Base-by-base conservation (phyloP, 805 yeast genomes). In the Ogataea pilisensis region DNA sequence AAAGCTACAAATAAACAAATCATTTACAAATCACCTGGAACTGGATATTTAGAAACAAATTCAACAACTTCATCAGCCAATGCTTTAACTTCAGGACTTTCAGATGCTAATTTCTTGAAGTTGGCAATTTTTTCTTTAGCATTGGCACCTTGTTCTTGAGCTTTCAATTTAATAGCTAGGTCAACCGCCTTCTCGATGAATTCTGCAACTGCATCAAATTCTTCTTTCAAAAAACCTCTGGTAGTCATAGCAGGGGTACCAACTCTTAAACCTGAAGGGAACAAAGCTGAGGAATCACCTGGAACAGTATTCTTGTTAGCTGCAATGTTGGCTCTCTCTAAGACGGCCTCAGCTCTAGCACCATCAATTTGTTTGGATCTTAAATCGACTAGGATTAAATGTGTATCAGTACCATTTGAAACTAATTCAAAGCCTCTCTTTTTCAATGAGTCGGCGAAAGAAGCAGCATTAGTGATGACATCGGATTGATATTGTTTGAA, bases 161-260 rank as follows among this genome's bases (percentile, higher is more conserved):
- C 53, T 65, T 82, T 83, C 60, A 85, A 70, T 24, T 68, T 71
- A 41, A 73, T 64, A 19, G 95, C 77, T 53, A 86, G 71, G 39
- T 76, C 73, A 47, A 89, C 91, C 33, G 95, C 88, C 56, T 66
- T 70, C 72, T 83, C 89, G 65, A 87, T 85, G 76, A 80, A 90
- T 50, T 73, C 70, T 39, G 82, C 95, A 56, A 91, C 85, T 60
- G 75, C 78, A 55, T 67, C 75, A 66, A 91, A 93, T 63, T 93
- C 97, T 45, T 72, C 82, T 65, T 85, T 89, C 45, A 89, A 85
- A 57, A 89, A 78, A 53, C 99, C 99, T 73, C 99, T 87, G 44
- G 97, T 87, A 50, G 96, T 80, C 98, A 91, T 91, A 43, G 97
- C 97, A 51, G 99, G 99, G 38, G 99, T 85, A 61, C 99, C 99